Conservation (phyloP, 306 rosid species). For the Dicorynia guianensis region DNA sequence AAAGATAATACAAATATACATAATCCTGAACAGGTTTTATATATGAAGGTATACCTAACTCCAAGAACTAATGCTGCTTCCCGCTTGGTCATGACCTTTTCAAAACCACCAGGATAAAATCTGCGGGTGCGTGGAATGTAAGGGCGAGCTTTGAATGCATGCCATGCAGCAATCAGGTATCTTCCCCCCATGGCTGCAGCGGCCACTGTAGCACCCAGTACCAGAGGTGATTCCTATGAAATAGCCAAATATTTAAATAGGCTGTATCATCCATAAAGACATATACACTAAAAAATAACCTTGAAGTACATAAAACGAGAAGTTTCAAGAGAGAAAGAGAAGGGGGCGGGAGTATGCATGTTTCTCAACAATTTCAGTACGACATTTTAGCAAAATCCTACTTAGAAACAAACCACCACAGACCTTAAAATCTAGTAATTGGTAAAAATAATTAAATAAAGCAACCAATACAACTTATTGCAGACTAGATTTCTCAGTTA, state of each 20-base stretch:
- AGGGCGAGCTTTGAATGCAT: slow-evolving; percentile 36
- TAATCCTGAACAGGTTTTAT: not conserved
- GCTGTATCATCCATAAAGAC: not conserved
- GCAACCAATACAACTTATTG: not conserved
- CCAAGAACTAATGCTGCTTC: slow-evolving; percentile 50
- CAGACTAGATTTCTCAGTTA: not conserved
- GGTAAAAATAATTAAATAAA: not conserved
- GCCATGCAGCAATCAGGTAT: slow-evolving; percentile 44
- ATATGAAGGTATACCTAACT: slow-evolving; percentile 32
- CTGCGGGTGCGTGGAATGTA: slow-evolving; percentile 25
- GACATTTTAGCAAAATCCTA: not conserved
- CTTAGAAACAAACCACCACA: not conserved
- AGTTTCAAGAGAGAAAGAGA: not conserved
- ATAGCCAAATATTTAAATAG: not conserved
- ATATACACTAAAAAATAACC: not conserved
- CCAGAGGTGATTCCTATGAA: slow-evolving; percentile 39
- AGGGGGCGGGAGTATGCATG: too few relatives aligned
- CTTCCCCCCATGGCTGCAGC: slow-evolving; percentile 46
- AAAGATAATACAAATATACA: not conserved
- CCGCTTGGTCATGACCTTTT: slow-evolving; percentile 42
- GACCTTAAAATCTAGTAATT: not conserved
- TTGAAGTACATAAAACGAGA: not conserved
- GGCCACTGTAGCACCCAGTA: slow-evolving; percentile 41
- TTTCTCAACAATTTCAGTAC: not conserved
- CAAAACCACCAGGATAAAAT: slow-evolving; percentile 48